Evolutionary conservation across 495 filamentous ascomycete genomes (phyloP), one percentile per base, ranked within the genome.

Genomic region (Penicillium fimorum): DNA sequence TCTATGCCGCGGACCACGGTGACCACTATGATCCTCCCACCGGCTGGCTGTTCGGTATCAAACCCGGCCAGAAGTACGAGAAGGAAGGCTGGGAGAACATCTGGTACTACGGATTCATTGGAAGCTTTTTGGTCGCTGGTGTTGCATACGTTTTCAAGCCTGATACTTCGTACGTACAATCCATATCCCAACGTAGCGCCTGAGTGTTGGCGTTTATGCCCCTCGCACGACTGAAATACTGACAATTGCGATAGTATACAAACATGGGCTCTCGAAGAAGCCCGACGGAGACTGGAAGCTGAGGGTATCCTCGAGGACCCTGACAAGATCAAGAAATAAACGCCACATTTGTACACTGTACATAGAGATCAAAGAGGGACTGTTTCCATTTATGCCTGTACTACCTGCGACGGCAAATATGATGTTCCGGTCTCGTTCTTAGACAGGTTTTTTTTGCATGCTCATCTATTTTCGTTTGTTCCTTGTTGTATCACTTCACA

Each of bases 261-360:
- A 80, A 97, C 92, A 47, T 99, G 94, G 94, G 94, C 94, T 30
- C 80, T 99, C 44, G 94, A 99, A 76, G 94, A 99, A 76, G 94
- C 94, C 38, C 83, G 93, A 53, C 82, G 94, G 70, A 79, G 94
- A 71, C 81, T 99, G 77, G 94, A 99, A 77, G 87, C 84, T 17
- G 94, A 99, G 78, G 94, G 94, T 45, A 95, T 97, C 68, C 74
- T 97, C 61, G 82, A 88, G 67, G 92, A 96, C 65, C 87, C 89
- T 10, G 76, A 79, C 30, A 77, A 73, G 68, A 63, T 55, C 52
- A 70, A 74, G 67, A 74, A 71, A 62, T 74, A 66, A 69, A 52
- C 29, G 56, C 58, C 65, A 61, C 62, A 62, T 58, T 65, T 76
- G 72, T 76, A 74, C 75, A 56, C 57, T 79, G 74, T 79, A 77